Percentiles rank a stretch among this genome's conserved stretches.
phyloP scores from a whole-genome alignment of 805 yeast genomes.

The Kluyveromyces dobzhanskii region DNA sequence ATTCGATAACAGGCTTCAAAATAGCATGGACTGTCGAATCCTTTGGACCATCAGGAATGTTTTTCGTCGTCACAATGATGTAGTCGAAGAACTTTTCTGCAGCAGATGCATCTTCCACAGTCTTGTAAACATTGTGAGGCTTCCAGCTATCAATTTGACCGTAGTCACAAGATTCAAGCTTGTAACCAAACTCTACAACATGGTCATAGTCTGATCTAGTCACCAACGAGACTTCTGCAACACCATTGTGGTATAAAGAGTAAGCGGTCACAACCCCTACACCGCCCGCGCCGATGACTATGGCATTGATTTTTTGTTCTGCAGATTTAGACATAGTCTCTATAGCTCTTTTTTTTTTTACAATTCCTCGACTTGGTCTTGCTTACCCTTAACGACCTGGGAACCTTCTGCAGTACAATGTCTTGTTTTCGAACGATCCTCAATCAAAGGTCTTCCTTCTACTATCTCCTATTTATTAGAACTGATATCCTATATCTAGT shows the following conservation, averaged over 20 bases:
- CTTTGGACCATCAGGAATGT: conserved; percentile 51
- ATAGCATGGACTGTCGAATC: conserved; percentile 41
- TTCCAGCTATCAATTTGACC: conserved; percentile 47
- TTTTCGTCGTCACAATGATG: conserved; percentile 56
- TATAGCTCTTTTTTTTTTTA: too few relatives aligned
- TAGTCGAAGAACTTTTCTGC: conserved; percentile 43
- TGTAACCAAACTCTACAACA: conserved; percentile 46
- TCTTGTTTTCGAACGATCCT: too few relatives aligned
- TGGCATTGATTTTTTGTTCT: conserved; percentile 7
- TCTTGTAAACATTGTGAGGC: conserved; percentile 45
- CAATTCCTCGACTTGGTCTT: too few relatives aligned
- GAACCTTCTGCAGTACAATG: too few relatives aligned
- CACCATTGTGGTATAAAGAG: conserved; percentile 42
- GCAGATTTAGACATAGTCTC: too few relatives aligned
- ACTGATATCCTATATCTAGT: too few relatives aligned
- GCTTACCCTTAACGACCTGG: too few relatives aligned
- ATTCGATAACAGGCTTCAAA: conserved; percentile 41
- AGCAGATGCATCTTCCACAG: conserved; percentile 39
- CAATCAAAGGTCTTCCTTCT: too few relatives aligned
- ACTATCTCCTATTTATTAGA: too few relatives aligned
- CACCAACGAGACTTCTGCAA: conserved; percentile 49
- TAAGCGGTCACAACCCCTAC: conserved; percentile 75
- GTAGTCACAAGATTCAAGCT: conserved; percentile 53
- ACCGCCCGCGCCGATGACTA: conserved; percentile 78
- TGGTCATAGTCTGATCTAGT: conserved; percentile 56